Evolutionary conservation across 129 eudicot species (phyloP), one percentile per base, ranked within the genome.

Genomic region (Escallonia rubra): DNA sequence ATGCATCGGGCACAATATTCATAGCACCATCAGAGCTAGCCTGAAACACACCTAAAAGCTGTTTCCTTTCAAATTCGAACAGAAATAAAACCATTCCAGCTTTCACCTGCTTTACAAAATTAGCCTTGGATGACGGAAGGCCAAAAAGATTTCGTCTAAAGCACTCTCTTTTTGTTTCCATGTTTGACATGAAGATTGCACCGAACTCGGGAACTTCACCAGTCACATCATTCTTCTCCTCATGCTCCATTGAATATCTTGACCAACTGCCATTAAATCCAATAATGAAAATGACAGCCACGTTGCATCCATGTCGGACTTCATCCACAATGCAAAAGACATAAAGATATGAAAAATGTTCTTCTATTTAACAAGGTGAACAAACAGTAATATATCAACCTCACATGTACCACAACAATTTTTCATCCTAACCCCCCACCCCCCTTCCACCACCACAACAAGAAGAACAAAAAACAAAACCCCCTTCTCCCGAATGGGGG

Each of bases 171-270:
- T 73, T 86, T 57, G 87, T 88, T 42, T 60, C 63, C 8, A 1
- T 14, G 77, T 80, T 88, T 60, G 89, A 79, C 89, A 89, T 81
- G 71, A 92, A 83, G 74, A 92, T 86, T 23, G 98, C 98, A 66
- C 98, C 98, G 49, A 41, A 71, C 45, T 77, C 78, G 10, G 95
- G 94, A 46, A 79, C 16, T 57, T 59, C 66, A 48, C 92, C 92
- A 23, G 60, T 39, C 61, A 48, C 77, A 59, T 16, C 45, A 47
- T 63, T 75, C 52, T 75, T 69, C 68, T 78, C 80, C 63, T 72
- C 52, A 43, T 67, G 69, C 65, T 65, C 82, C 86, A 23, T 23
- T 23, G 34, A 23, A 81, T 81, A 43, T 63, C 76, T 63, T 52
- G 66, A 23, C 61, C 41, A 73, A 66, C 83, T 85, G 78, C 71